These are phyloP conservation scores for Astrephomene gubernaculifera DNA, from an alignment of 139 green algal genomes.

Conservation along the genomic window DNA sequence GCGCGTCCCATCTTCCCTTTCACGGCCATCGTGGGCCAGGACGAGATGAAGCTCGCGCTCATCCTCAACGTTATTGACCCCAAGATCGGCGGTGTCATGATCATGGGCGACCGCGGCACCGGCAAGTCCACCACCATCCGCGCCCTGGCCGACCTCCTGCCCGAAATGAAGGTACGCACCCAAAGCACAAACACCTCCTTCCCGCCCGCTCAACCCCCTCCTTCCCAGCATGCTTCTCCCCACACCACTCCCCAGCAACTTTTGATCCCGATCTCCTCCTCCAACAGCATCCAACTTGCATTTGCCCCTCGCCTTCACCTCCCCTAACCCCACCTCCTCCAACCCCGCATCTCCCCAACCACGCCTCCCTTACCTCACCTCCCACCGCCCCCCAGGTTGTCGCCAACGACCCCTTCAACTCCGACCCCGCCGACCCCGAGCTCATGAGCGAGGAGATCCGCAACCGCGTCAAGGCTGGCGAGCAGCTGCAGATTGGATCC, in stretches of 20 bases:
- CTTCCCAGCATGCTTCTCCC: neutral
- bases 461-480: constrained; percentile 60
- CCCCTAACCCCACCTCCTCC: too few relatives aligned
- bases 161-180: constrained; percentile 73
- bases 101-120: constrained; percentile 95
- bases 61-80: constrained; percentile 93
- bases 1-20: constrained; percentile 85
- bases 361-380: neutral
- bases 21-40: constrained; percentile 87
- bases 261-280: neutral
- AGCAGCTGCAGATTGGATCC: constrained; percentile 63
- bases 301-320: too few relatives aligned
- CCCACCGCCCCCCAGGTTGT: constrained; percentile 71
- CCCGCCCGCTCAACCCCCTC: neutral
- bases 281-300: too few relatives aligned
- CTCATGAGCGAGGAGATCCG: constrained; percentile 83
- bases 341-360: neutral
- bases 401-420: constrained; percentile 92
- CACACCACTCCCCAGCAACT: neutral
- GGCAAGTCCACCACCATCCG: constrained; percentile 89
- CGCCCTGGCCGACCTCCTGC: constrained; percentile 88
- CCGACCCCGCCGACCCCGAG: constrained; percentile 81
- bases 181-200: neutral
- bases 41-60: constrained; percentile 94
- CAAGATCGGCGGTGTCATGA: constrained; percentile 91